These are phyloP conservation scores for Emergomyces pasteurianus DNA, from an alignment of 2,329 filamentous ascomycete species.

Conservation along the genomic window DNA sequence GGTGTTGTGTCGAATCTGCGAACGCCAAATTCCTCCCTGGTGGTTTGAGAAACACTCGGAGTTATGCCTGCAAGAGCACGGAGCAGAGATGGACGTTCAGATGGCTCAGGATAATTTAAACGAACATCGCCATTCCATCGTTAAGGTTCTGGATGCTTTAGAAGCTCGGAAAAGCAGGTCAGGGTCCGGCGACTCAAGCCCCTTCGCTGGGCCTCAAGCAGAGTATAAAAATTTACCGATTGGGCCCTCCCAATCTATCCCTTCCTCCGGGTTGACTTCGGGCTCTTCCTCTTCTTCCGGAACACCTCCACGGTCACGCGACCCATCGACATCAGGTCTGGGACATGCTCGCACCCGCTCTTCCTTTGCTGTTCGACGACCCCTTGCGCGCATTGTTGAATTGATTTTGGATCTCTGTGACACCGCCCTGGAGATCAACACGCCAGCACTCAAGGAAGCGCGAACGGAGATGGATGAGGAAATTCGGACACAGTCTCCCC, in stretches of 20 bases:
- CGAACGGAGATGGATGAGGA: conserved; percentile 54
- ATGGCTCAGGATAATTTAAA: conserved; percentile 84
- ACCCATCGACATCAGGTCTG: conserved; percentile 53
- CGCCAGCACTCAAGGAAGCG: conserved; percentile 80
- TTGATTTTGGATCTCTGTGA: conserved; percentile 90
- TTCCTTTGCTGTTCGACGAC: conserved; percentile 83
- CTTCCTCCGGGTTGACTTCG: conserved; percentile 60
- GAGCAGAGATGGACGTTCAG: conserved; percentile 95
- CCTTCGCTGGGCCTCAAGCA: conserved; percentile 48
- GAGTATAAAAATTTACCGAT: conserved; percentile 87
- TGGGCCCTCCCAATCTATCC: conserved; percentile 57
- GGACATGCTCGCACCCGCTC: conserved; percentile 63
- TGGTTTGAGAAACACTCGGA: conserved; percentile 99
- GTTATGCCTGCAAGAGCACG: conserved; percentile 86
- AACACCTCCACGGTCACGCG: conserved; percentile 52
- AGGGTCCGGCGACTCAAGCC: conserved; percentile 22
- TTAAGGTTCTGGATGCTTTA: conserved; percentile 84
- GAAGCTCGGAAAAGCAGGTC: conserved; percentile 52
- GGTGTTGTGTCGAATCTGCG: conserved; percentile 90
- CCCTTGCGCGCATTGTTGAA: conserved; percentile 86
- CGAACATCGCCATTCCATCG: conserved; percentile 88
- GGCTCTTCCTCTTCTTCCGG: conserved; percentile 59
- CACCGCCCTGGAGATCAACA: conserved; percentile 88
- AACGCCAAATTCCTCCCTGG: conserved; percentile 94
- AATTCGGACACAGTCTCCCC: conserved; percentile 83